Conservation (phyloP, 2,329 filamentous ascomycete species). For the Colletotrichum tamarilloi region DNA sequence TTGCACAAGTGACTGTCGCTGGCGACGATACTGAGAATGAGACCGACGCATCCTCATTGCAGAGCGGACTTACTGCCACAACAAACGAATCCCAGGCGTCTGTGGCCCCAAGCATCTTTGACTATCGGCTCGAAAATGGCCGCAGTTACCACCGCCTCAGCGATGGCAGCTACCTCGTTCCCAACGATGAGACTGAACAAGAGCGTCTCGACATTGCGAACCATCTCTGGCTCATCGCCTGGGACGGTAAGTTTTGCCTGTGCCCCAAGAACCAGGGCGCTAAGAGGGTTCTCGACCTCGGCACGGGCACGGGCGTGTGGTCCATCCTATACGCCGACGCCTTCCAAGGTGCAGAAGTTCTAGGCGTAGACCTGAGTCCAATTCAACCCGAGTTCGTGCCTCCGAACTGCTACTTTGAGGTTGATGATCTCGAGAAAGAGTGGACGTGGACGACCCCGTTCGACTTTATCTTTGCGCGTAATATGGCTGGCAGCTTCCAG, state of each 20-base stretch:
- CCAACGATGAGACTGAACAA: conserved; percentile 57
- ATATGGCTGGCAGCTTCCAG: conserved; percentile 44
- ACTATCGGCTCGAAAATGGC: conserved; percentile 33
- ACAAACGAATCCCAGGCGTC: not conserved
- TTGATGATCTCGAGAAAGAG: conserved; percentile 45
- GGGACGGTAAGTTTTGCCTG: conserved; percentile 52
- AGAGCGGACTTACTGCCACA: not conserved
- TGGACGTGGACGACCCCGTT: conserved; percentile 40
- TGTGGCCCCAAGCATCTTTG: conserved; percentile 13
- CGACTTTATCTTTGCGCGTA: conserved; percentile 49
- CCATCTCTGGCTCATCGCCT: conserved; percentile 61
- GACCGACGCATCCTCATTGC: not conserved
- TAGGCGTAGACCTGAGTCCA: conserved; percentile 47
- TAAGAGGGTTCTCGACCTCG: conserved; percentile 39
- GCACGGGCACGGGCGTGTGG: conserved; percentile 45
- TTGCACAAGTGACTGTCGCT: not conserved
- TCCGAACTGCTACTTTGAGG: conserved; percentile 44
- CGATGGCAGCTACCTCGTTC: conserved; percentile 44
- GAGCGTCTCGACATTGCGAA: conserved; percentile 67
- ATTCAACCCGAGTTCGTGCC: conserved; percentile 48
- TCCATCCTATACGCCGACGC: conserved; percentile 54
- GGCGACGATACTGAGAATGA: not conserved
- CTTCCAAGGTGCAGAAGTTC: conserved; percentile 46
- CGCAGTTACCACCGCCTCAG: conserved; percentile 33
- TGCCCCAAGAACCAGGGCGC: conserved; percentile 30